Conservation (phyloP, 306 rosid genomes). For the Medicago arabica region DNA sequence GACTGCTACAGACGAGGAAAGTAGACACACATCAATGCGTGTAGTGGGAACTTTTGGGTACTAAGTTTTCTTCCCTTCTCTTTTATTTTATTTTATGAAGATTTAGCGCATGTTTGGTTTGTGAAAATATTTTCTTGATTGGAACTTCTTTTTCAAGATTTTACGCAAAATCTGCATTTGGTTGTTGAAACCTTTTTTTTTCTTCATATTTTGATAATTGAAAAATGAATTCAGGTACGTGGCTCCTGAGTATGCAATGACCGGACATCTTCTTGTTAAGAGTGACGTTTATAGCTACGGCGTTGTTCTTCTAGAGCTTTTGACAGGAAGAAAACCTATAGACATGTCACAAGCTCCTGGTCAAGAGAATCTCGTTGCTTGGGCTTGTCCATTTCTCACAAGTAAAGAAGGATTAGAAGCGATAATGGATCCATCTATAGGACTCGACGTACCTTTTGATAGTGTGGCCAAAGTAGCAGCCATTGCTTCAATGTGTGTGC, state of each 20-base stretch:
- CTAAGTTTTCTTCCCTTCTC: constrained; percentile 3
- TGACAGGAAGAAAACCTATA: constrained; percentile 82
- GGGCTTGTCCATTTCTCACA: constrained; percentile 84
- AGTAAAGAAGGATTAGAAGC: constrained; percentile 66
- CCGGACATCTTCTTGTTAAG: constrained; percentile 91
- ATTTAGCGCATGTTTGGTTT: background rate
- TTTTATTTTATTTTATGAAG: constrained; percentile 6
- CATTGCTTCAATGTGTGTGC: constrained; percentile 93
- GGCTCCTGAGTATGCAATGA: constrained; percentile 96
- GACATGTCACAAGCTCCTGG: constrained; percentile 95
- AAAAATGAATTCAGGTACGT: constrained; percentile 64
- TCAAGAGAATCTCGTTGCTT: constrained; percentile 82
- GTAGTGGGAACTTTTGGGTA: constrained; percentile 98
- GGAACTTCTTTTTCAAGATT: too few species aligned
- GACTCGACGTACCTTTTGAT: constrained; percentile 60
- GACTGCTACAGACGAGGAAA: constrained; percentile 69
- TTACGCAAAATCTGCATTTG: background rate
- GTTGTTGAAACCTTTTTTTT: background rate
- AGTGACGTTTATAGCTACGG: constrained; percentile 96
- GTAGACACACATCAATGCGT: constrained; percentile 72
- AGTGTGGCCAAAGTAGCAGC: constrained; percentile 89
- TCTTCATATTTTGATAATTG: constrained; percentile 14
- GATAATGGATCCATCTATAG: constrained; percentile 62
- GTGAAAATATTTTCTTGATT: background rate
- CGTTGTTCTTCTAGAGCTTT: constrained; percentile 89